Conservation (phyloP, 2,329 filamentous ascomycete species). For the Tympanopsis confertula region DNA sequence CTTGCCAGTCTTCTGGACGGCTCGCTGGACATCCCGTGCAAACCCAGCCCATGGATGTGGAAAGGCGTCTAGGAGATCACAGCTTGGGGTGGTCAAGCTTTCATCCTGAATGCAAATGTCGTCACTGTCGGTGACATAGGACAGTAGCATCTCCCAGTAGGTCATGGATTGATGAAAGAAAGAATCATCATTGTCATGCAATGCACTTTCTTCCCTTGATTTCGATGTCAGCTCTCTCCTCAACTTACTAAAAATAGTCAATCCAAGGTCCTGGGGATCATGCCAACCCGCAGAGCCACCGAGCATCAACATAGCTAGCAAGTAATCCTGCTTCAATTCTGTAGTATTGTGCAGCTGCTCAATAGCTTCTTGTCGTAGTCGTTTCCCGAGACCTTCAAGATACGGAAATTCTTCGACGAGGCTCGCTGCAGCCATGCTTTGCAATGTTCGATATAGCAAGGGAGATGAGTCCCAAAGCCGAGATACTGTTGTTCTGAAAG, state of each 20-base stretch:
- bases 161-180: conserved; percentile 44
- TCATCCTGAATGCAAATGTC: no score
- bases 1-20: conserved; percentile 31
- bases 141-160: conserved; percentile 47
- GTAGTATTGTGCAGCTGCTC: conserved; percentile 33
- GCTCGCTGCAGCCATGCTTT: conserved; percentile 45
- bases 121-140: conserved; percentile 35
- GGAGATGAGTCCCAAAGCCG: conserved; percentile 35
- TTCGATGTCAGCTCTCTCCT: conserved; percentile 20
- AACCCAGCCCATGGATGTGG: conserved; percentile 37
- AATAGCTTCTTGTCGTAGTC: conserved; percentile 39
- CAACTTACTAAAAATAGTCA: conserved; percentile 36
- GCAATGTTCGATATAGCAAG: conserved; percentile 40
- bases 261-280: conserved; percentile 34
- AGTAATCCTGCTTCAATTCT: conserved; percentile 30
- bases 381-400: conserved; percentile 33
- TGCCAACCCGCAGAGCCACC: conserved; percentile 43
- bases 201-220: conserved; percentile 7
- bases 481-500: conserved; percentile 37
- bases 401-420: conserved; percentile 40
- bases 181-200: conserved; percentile 26
- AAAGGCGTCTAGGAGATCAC: conserved; percentile 17
- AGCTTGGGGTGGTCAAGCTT: conserved; percentile 16
- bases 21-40: conserved; percentile 26
- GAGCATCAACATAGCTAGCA: conserved; percentile 38